phyloP scores from a whole-genome alignment of 106 monocot species.

The Dioscorea alata region DNA sequence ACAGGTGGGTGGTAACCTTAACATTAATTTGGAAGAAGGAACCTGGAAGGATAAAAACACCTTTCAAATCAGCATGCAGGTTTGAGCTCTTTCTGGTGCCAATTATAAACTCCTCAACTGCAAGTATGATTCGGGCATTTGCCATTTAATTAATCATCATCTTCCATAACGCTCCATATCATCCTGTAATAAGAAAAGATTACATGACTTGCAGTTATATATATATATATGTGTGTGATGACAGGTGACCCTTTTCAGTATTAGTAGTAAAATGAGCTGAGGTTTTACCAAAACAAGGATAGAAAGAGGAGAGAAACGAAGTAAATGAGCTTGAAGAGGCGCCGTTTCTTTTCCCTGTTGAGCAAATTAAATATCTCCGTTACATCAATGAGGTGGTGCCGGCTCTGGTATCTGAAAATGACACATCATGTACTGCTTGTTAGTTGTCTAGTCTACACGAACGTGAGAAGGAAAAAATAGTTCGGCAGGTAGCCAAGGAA shows the following conservation, averaged over 20 bases:
- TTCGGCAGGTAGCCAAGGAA: not conserved
- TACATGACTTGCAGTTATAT: not conserved
- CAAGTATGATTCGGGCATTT: too few species aligned
- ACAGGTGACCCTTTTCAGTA: not conserved
- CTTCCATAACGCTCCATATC: conserved; percentile 50
- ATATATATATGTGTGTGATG: not conserved
- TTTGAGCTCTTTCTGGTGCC: too few species aligned
- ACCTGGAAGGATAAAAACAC: too few species aligned
- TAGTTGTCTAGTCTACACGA: too few species aligned
- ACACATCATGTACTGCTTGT: not conserved
- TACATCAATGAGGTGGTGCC: conserved; percentile 78
- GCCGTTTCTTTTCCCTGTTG: conserved; percentile 66
- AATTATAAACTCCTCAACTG: too few species aligned
- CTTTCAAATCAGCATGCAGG: too few species aligned
- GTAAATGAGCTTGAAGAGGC: conserved; percentile 65
- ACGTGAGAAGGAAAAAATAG: not conserved
- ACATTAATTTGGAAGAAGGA: too few species aligned
- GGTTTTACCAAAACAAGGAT: conserved; percentile 70
- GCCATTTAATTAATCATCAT: conserved; percentile 10
- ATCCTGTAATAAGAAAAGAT: conserved; percentile 15
- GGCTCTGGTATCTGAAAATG: conserved; percentile 48
- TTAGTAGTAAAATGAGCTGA: too few species aligned
- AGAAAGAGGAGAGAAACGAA: conserved; percentile 72
- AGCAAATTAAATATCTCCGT: conserved; percentile 93
- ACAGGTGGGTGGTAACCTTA: too few species aligned